Percentiles rank a stretch among this genome's conserved stretches.
Conservation (phyloP, 768 basidiomycete species). For the Phylloporus sp. region DNA sequence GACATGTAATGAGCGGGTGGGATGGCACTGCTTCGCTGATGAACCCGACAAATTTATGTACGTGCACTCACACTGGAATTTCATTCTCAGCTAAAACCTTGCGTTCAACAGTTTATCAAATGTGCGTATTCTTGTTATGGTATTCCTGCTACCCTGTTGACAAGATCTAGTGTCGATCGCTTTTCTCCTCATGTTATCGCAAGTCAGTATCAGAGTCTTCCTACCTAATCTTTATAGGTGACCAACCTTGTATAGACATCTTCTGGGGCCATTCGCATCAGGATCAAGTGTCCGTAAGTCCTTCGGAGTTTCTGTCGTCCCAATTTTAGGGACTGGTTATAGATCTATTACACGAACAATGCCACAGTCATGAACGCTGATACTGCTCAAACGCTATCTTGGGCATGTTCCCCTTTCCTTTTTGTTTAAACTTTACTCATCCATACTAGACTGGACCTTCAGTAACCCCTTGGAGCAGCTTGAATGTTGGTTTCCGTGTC, state of each 20-base stretch:
- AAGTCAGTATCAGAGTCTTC: slow-evolving; percentile 40
- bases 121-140: slow-evolving; percentile 27
- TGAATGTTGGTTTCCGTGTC: slow-evolving; percentile 70
- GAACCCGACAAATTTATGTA: slow-evolving; percentile 70
- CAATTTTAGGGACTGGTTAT: background rate
- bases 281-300: slow-evolving; percentile 59
- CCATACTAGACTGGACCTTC: slow-evolving; percentile 62
- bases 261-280: slow-evolving; percentile 79
- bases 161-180: slow-evolving; percentile 58
- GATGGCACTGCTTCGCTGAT: slow-evolving; percentile 63
- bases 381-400: slow-evolving; percentile 53
- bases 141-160: background rate
- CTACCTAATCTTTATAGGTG: background rate
- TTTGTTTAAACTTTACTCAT: slow-evolving; percentile 4
- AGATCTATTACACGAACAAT: slow-evolving; percentile 76
- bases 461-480: slow-evolving; percentile 62
- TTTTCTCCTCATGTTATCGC: slow-evolving; percentile 76
- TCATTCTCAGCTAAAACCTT: slow-evolving; percentile 2
- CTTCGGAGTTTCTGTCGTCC: background rate
- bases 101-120: slow-evolving; percentile 41
- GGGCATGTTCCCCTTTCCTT: slow-evolving; percentile 34
- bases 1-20: slow-evolving; percentile 62
- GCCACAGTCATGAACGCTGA: slow-evolving; percentile 54
- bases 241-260: slow-evolving; percentile 43
- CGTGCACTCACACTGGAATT: slow-evolving; percentile 24